Base-by-base conservation (phyloP, 2,329 filamentous ascomycete species). In the Dryadomyces quercivorus region DNA sequence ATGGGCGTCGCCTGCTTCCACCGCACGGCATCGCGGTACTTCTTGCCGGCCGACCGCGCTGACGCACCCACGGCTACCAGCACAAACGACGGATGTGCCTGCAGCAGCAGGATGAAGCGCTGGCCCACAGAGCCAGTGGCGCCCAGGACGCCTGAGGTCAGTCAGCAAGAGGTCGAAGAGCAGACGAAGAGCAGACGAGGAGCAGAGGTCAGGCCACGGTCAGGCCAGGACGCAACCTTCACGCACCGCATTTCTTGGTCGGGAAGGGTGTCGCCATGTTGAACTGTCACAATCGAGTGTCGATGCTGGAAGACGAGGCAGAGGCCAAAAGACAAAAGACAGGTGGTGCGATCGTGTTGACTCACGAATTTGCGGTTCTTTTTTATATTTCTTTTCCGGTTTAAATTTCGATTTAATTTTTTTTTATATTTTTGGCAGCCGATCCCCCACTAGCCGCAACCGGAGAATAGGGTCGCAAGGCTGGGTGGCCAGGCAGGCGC, bases 101-200 rank as follows among this genome's bases (percentile, higher is more conserved):
- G 84, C 59, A 97, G 85, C 52, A 97, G 81, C 38, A 96, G 84
- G 67, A 97, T 93, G 70, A 97, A 97, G 64, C 93, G 84, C 72
- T 95, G 90, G 63, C 92, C 92, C 15, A 97, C 92, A 40, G 90
- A 94, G 66, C 93, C 93, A 36, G 92, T 97, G 70, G 86, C 88
- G 63, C 92, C 91, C 55, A 96, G 81, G 56, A 96, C 89, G 67
- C 81, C 80, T 84, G 36, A 42, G 15, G 60, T 21, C 38, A 12
- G 44, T 18, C 8, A 34, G 26, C 3, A 18, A 36, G 5, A 20
- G 5, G 20, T 6, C 5, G 20, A 22, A n/a, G 7, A 43, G 47
- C 12, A n/a, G n/a, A 10, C 4, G n/a, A 15, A 26, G 40, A 42
- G 18, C 2, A 26, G 8, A 20, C 42, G 22, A 16, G 20, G 22